These are phyloP conservation scores for Amesomyces nigricolor DNA, from an alignment of 2,329 filamentous ascomycete species.

Conservation along the genomic window DNA sequence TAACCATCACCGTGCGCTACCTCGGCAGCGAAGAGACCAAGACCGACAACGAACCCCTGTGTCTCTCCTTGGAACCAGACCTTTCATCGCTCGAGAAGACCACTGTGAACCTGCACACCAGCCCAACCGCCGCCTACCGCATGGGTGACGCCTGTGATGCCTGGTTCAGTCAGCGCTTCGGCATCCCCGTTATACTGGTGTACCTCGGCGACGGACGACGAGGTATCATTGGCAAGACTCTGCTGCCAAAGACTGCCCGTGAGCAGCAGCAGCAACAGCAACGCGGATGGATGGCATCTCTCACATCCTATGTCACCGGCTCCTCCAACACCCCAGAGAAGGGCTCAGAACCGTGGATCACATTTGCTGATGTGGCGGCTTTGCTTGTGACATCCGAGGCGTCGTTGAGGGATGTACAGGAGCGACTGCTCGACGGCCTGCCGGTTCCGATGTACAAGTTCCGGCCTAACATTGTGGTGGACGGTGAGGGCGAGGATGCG, in stretches of 20 bases:
- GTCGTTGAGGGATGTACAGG: constrained; percentile 62
- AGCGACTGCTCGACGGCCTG: constrained; percentile 44
- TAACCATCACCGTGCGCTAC: constrained; percentile 41
- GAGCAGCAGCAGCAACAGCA: constrained; percentile 12
- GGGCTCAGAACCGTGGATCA: constrained; percentile 46
- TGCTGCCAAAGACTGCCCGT: constrained; percentile 32
- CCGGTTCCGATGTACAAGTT: constrained; percentile 62
- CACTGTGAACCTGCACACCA: constrained; percentile 54
- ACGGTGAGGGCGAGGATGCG: constrained; percentile 43
- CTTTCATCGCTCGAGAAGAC: constrained; percentile 41
- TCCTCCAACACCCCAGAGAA: constrained; percentile 10
- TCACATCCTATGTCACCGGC: constrained; percentile 21
- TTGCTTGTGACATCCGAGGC: constrained; percentile 66
- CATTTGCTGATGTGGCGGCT: constrained; percentile 70
- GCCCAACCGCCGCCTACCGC: constrained; percentile 52
- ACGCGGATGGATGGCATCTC: constrained; percentile 12
- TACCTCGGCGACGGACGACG: constrained; percentile 60
- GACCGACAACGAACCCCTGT: constrained; percentile 37
- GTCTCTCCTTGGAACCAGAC: constrained; percentile 53
- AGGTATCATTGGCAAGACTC: constrained; percentile 53
- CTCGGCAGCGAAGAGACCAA: constrained; percentile 29
- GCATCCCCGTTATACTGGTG: constrained; percentile 54
- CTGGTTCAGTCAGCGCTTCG: constrained; percentile 65
- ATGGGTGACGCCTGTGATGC: constrained; percentile 55
- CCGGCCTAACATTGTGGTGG: constrained; percentile 66